phyloP scores from a whole-genome alignment of 768 basidiomycete species.

The Macrolepiota albuminosa region DNA sequence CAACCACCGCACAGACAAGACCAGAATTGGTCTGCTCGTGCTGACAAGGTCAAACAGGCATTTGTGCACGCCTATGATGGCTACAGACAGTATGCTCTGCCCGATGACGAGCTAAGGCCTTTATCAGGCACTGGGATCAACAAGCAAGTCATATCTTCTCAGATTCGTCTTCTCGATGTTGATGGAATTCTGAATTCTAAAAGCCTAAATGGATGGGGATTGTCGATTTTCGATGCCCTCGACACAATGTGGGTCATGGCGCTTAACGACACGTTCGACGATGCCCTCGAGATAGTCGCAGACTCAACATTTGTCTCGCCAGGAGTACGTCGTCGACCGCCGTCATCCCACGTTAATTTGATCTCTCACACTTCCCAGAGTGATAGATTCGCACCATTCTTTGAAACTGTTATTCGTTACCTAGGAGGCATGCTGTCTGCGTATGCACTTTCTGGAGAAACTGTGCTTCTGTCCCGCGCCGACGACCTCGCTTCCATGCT shows the following conservation, averaged over 20 bases:
- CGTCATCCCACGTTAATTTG: neutral
- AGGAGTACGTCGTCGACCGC: constrained; percentile 20
- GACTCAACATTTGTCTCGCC: constrained; percentile 41
- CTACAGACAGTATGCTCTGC: constrained; percentile 47
- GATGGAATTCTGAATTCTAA: neutral
- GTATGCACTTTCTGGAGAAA: constrained; percentile 66
- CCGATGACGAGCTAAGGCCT: constrained; percentile 55
- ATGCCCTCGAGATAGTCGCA: constrained; percentile 49
- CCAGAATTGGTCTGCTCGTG: constrained; percentile 43
- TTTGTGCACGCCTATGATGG: constrained; percentile 59
- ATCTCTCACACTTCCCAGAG: constrained; percentile 7
- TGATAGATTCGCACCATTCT: constrained; percentile 45
- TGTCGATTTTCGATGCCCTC: constrained; percentile 71
- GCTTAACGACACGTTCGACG: constrained; percentile 56
- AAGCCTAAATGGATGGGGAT: constrained; percentile 74
- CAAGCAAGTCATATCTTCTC: constrained; percentile 39
- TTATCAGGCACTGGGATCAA: constrained; percentile 42
- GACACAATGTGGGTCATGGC: constrained; percentile 85
- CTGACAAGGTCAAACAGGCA: constrained; percentile 49
- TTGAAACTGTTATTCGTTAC: constrained; percentile 81
- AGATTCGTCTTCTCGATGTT: neutral
- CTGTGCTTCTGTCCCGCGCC: constrained; percentile 58
- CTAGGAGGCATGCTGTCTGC: constrained; percentile 81
- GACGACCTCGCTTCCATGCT: constrained; percentile 70
- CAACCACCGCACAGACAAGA: neutral